A percentile compares a stretch with the other conserved stretches of the same genome.
Evolutionary conservation across 2,329 filamentous ascomycete species (phyloP).

Genomic region (Hirsutella thompsonii): DNA sequence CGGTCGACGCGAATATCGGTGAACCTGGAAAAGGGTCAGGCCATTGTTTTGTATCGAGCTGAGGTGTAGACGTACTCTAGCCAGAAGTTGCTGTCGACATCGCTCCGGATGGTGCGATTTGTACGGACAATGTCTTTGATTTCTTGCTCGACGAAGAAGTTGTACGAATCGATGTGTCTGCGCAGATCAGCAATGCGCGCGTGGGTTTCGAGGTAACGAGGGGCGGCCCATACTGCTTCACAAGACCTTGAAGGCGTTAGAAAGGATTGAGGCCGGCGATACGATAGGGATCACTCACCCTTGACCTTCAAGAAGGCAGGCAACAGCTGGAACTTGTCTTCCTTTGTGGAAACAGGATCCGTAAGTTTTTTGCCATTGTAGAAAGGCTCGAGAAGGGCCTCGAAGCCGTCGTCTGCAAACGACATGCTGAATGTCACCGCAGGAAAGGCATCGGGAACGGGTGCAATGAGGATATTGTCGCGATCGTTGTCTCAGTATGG

Average conservation of each 20-base stretch:
- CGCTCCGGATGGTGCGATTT: slow-evolving; percentile 78
- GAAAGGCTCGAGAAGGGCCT: slow-evolving; percentile 53
- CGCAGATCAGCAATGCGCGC: slow-evolving; percentile 3
- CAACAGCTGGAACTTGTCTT: slow-evolving; percentile 93
- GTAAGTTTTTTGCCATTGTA: slow-evolving; percentile 57
- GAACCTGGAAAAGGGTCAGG: slow-evolving; percentile 32
- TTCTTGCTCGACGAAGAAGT: slow-evolving; percentile 94
- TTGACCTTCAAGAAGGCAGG: slow-evolving; percentile 98
- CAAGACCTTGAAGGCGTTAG: slow-evolving; percentile 40
- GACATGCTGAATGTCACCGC: slow-evolving; percentile 32
- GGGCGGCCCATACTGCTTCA: slow-evolving; percentile 68
- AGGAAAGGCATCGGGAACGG: slow-evolving; percentile 12
- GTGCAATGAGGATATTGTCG: not conserved
- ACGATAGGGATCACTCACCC: slow-evolving; percentile 29
- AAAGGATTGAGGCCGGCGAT: not conserved
- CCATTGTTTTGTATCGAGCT: not conserved
- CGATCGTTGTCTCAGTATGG: not conserved
- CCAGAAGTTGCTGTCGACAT: slow-evolving; percentile 86
- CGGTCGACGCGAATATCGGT: slow-evolving; percentile 79
- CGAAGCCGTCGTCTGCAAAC: slow-evolving; percentile 48
- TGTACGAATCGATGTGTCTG: slow-evolving; percentile 89
- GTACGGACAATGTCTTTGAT: slow-evolving; percentile 93
- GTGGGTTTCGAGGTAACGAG: not conserved
- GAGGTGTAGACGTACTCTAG: slow-evolving; percentile 44
- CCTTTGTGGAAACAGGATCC: slow-evolving; percentile 48